Evolutionary conservation across 2,329 filamentous ascomycete species (phyloP).

Genomic region (Coniochaeta ligniaria): DNA sequence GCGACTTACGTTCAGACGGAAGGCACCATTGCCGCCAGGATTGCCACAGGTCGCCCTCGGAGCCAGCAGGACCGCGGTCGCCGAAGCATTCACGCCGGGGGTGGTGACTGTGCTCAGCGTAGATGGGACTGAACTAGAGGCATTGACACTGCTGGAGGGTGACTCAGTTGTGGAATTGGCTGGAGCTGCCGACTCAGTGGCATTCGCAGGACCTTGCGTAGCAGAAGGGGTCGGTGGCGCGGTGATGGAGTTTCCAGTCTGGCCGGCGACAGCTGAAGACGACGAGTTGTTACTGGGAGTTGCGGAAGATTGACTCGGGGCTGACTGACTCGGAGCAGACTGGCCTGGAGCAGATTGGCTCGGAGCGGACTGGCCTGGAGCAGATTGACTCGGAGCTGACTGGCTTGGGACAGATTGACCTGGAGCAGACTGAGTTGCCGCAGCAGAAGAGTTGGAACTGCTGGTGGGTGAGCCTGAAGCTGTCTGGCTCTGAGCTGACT

Average conservation of each 20-base stretch:
- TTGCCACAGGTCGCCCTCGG: slow-evolving; percentile 6
- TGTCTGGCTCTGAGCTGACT: background rate
- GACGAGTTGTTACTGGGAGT: background rate
- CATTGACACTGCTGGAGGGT: background rate
- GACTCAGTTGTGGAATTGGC: background rate
- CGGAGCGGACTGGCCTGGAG: background rate
- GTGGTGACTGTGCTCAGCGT: background rate
- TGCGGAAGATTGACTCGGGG: background rate
- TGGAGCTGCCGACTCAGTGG: background rate
- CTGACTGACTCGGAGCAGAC: background rate
- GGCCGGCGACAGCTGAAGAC: background rate
- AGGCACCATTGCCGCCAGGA: slow-evolving; percentile 3
- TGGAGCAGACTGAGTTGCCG: background rate
- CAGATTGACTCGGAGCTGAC: background rate
- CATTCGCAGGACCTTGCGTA: background rate
- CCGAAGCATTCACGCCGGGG: background rate
- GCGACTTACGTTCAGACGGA: slow-evolving; percentile 11
- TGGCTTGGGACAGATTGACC: background rate
- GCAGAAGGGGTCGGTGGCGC: background rate
- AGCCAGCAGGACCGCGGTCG: background rate
- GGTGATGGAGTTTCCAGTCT: background rate
- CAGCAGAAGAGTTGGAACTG: background rate
- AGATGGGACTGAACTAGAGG: background rate
- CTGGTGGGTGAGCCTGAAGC: background rate
- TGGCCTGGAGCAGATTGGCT: background rate